Conservation (phyloP, 2,329 filamentous ascomycete genomes). For the Calonectria crousiana region DNA sequence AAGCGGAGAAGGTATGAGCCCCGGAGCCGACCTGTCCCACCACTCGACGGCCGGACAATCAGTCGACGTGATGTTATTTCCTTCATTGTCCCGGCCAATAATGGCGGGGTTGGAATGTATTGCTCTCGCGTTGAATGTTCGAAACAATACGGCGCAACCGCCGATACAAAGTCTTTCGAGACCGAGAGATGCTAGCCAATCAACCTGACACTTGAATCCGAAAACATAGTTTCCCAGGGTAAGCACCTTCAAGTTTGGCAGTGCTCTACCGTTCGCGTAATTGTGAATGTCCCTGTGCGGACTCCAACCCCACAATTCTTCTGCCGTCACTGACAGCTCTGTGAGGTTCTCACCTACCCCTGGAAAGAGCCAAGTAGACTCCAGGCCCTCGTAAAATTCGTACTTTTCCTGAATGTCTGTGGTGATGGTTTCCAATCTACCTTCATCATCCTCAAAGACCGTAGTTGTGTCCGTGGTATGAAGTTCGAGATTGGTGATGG, state of each 20-base stretch:
- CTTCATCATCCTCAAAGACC: neutral
- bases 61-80: neutral
- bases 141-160: neutral
- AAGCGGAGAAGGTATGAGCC: neutral
- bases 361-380: neutral
- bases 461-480: neutral
- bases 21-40: neutral
- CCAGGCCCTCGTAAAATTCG: neutral
- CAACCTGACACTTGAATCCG: slow-evolving; percentile 55
- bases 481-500: neutral
- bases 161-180: slow-evolving; percentile 56
- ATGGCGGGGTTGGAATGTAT: neutral
- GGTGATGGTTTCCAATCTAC: neutral
- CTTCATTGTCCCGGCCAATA: neutral
- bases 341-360: neutral
- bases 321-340: slow-evolving; percentile 25
- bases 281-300: slow-evolving; percentile 47
- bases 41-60: neutral
- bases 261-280: slow-evolving; percentile 13
- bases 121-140: neutral
- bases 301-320: slow-evolving; percentile 52
- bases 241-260: slow-evolving; percentile 54
- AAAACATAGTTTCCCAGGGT: slow-evolving; percentile 55
- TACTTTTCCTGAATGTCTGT: neutral
- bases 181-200: slow-evolving; percentile 56